Evolutionary conservation across 106 monocot species (phyloP).

Genomic region (Phalaenopsis equestris): DNA sequence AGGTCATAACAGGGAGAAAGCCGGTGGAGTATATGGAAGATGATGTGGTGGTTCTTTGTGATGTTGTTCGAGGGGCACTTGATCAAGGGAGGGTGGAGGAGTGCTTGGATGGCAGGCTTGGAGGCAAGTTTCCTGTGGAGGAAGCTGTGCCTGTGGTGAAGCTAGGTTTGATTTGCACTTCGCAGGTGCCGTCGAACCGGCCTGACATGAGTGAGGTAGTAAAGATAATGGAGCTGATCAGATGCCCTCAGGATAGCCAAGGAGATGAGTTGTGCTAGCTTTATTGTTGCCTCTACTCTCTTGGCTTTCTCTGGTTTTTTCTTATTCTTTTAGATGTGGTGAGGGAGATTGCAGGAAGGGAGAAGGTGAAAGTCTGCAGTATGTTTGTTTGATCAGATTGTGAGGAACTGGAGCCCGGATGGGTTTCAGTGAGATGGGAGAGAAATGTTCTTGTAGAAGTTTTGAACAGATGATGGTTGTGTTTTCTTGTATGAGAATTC

Average conservation of each 20-base stretch:
- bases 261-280: conserved; percentile 49
- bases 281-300: background rate
- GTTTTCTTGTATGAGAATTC: background rate
- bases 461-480: background rate
- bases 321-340: background rate
- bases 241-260: conserved; percentile 48
- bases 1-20: conserved; percentile 56
- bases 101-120: conserved; percentile 57
- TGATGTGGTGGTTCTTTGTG: conserved; percentile 81
- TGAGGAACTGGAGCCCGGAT: background rate
- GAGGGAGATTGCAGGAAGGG: background rate
- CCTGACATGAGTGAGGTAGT: conserved; percentile 87
- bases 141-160: conserved; percentile 77
- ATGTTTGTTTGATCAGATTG: background rate
- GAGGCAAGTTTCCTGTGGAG: conserved; percentile 55
- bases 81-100: conserved; percentile 68
- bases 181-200: conserved; percentile 85
- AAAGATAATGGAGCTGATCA: conserved; percentile 82
- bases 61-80: conserved; percentile 59
- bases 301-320: conserved; percentile 7
- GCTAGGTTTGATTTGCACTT: conserved; percentile 86
- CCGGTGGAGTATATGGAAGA: conserved; percentile 96
- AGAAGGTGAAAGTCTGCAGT: too few relatives aligned
- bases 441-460: background rate
- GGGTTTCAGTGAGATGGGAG: too few relatives aligned